Conservation (phyloP, 345 rosid species). For the Excoecaria cochinchinensis region DNA sequence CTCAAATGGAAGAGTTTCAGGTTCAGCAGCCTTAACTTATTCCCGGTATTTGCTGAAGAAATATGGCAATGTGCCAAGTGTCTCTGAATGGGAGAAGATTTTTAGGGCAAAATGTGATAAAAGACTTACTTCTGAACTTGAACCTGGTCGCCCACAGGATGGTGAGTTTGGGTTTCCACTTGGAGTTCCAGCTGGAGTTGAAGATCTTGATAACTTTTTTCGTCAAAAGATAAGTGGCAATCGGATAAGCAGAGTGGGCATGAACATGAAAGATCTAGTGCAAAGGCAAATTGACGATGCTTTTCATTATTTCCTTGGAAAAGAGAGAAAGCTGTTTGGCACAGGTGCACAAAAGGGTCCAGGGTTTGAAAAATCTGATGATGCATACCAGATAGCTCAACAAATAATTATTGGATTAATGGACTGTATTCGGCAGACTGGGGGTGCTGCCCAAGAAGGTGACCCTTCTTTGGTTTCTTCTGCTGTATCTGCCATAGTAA, state of each 20-base stretch:
- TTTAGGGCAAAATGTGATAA: constrained; percentile 68
- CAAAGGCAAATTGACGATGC: constrained; percentile 70
- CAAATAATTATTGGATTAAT: constrained; percentile 65
- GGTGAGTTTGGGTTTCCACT: constrained; percentile 73
- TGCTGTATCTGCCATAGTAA: constrained; percentile 84
- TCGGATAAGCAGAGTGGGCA: constrained; percentile 72
- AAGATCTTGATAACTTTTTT: constrained; percentile 80
- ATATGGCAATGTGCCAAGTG: constrained; percentile 71
- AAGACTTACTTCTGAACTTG: constrained; percentile 87
- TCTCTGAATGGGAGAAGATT: constrained; percentile 86
- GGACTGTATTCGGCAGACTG: constrained; percentile 88
- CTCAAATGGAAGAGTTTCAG: constrained; percentile 67
- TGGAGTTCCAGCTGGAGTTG: constrained; percentile 82
- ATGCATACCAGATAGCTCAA: constrained; percentile 77
- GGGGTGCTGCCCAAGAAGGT: constrained; percentile 98
- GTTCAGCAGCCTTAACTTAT: constrained; percentile 66
- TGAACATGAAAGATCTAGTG: constrained; percentile 79
- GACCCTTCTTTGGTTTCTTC: constrained; percentile 93
- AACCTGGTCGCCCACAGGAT: constrained; percentile 63
- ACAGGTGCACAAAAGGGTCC: constrained; percentile 51
- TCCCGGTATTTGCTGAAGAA: constrained; percentile 75
- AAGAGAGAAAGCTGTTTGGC: constrained; percentile 61
- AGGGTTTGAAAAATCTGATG: constrained; percentile 60
- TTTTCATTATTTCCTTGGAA: constrained; percentile 48
- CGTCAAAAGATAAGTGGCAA: constrained; percentile 70